Evolutionary conservation across 352 stramenopile species (phyloP).

Genomic region (Phytophthora brassicae): DNA sequence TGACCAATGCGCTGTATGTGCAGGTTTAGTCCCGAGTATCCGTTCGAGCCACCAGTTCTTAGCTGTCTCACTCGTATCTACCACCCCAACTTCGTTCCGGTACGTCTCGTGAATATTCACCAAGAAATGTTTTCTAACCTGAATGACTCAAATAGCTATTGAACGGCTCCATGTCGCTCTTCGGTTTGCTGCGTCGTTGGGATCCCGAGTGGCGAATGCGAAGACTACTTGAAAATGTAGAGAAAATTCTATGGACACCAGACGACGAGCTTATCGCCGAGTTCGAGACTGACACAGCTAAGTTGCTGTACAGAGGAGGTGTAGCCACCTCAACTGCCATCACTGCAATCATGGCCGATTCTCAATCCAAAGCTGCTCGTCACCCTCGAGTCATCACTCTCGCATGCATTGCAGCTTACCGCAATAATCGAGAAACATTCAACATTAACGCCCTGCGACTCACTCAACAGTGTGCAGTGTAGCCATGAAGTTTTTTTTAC

Average conservation of each 20-base stretch:
- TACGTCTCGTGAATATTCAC: constrained; percentile 10
- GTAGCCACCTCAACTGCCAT: constrained; percentile 10
- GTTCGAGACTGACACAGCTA: constrained; percentile 46
- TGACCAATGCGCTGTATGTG: not conserved
- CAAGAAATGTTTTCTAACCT: not conserved
- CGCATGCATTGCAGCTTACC: constrained; percentile 53
- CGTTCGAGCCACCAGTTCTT: constrained; percentile 52
- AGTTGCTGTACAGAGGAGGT: constrained; percentile 16
- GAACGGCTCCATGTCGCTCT: constrained; percentile 52
- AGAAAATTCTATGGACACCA: constrained; percentile 36
- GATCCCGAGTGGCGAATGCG: constrained; percentile 61
- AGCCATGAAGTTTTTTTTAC: constrained; percentile 13
- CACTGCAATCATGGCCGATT: constrained; percentile 12
- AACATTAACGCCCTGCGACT: constrained; percentile 34
- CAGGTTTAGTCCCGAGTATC: constrained; percentile 61
- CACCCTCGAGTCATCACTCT: constrained; percentile 55
- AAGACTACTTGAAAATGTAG: constrained; percentile 44
- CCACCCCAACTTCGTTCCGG: constrained; percentile 71
- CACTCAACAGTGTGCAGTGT: constrained; percentile 31
- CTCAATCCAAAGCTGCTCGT: constrained; percentile 31
- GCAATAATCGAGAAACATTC: constrained; percentile 40
- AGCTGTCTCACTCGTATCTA: constrained; percentile 59
- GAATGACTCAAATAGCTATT: constrained; percentile 35
- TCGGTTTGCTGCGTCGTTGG: constrained; percentile 48
- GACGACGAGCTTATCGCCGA: constrained; percentile 47